A percentile compares a stretch with the other conserved stretches of the same genome.
phyloP scores from a whole-genome alignment of 129 eudicot genomes.

The Centrapalus pauciflorus region DNA sequence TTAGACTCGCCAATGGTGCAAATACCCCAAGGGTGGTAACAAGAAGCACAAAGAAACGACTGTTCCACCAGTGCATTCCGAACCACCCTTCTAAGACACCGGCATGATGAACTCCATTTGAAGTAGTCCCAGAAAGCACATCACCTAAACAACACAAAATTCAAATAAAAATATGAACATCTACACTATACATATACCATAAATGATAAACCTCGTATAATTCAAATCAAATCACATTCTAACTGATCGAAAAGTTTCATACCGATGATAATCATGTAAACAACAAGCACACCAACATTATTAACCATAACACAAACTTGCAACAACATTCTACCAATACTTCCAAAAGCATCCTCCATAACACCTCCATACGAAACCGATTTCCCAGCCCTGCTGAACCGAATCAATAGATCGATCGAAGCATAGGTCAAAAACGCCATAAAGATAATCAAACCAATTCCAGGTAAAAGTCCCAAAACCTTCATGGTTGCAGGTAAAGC shows the following conservation, averaged over 20 bases:
- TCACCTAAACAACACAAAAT: constrained; percentile 46
- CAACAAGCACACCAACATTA: constrained; percentile 74
- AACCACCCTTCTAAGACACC: constrained; percentile 97
- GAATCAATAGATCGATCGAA: constrained; percentile 67
- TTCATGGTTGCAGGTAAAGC: constrained; percentile 95
- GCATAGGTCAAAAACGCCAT: constrained; percentile 77
- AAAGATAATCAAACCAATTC: constrained; percentile 52
- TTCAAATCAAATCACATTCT: background rate
- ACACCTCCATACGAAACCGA: constrained; percentile 69
- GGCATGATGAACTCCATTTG: constrained; percentile 73
- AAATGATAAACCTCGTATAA: constrained; percentile 7
- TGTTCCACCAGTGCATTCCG: constrained; percentile 88
- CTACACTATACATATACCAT: background rate
- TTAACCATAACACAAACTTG: constrained; percentile 76
- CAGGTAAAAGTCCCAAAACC: constrained; percentile 75
- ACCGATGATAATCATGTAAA: constrained; percentile 96
- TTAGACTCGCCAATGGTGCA: constrained; percentile 87
- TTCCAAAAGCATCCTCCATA: constrained; percentile 89
- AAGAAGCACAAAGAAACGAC: constrained; percentile 69
- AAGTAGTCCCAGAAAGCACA: constrained; percentile 90
- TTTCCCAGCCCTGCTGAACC: constrained; percentile 64
- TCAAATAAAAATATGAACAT: background rate
- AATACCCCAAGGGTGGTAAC: constrained; percentile 66
- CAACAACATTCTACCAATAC: constrained; percentile 64
- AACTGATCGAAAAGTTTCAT: background rate